phyloP scores from a whole-genome alignment of 345 rosid species.

The Eucalyptus sp. region DNA sequence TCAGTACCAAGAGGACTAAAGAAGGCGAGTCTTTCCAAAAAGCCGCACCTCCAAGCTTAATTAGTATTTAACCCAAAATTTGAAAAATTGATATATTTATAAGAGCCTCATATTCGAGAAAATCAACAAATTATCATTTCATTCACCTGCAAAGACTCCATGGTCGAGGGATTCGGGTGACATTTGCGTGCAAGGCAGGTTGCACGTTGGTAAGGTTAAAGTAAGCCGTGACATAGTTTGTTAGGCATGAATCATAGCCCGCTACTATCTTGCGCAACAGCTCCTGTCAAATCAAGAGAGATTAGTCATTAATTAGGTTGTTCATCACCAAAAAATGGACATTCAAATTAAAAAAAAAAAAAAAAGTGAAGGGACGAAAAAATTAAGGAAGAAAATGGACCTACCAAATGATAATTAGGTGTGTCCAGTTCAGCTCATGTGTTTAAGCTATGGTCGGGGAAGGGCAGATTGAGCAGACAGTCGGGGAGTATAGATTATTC shows the following conservation, averaged over 20 bases:
- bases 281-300: background rate
- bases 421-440: background rate
- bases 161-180: conserved; percentile 42
- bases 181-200: conserved; percentile 76
- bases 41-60: conserved; percentile 6
- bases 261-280: conserved; percentile 71
- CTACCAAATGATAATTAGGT: background rate
- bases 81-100: no score
- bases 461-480: fast-evolving
- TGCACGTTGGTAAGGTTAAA: conserved; percentile 81
- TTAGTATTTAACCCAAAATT: background rate
- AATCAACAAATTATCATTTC: background rate
- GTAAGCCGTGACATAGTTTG: conserved; percentile 48
- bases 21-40: conserved; percentile 33
- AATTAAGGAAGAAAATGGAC: background rate
- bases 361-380: background rate
- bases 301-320: background rate
- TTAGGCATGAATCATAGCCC: conserved; percentile 89
- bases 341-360: background rate
- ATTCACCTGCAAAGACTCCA: conserved; percentile 58
- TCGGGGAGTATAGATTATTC: background rate
- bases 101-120: background rate
- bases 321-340: background rate
- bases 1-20: conserved; percentile 44
- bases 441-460: background rate